Percentiles rank a stretch among this genome's conserved stretches.
Evolutionary conservation across 768 basidiomycete species (phyloP).

Genomic region (Amanita rubescens): DNA sequence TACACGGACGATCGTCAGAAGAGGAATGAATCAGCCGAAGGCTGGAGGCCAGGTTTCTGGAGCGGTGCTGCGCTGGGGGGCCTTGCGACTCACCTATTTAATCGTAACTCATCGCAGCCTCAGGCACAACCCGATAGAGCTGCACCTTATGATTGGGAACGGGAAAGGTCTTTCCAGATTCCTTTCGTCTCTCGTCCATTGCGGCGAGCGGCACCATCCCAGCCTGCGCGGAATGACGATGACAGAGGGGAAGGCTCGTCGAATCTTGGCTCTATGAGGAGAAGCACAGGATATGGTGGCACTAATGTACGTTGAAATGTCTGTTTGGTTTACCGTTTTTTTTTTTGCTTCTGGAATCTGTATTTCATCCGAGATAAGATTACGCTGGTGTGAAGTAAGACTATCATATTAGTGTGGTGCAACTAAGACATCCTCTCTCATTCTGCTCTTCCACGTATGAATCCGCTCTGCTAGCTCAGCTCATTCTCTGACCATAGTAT

Average conservation of each 20-base stretch:
- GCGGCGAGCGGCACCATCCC: slow-evolving; percentile 15
- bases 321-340: no score
- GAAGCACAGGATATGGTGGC: slow-evolving; percentile 76
- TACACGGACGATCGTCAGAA: slow-evolving; percentile 41
- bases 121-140: slow-evolving; percentile 16
- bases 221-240: slow-evolving; percentile 26
- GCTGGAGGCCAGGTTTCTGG: slow-evolving; percentile 77
- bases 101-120: slow-evolving; percentile 11
- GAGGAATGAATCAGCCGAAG: slow-evolving; percentile 16
- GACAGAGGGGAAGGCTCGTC: slow-evolving; percentile 68
- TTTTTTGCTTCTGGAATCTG: no score
- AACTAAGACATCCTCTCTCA: no score
- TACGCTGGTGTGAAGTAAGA: no score
- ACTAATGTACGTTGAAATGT: slow-evolving; percentile 64
- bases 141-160: slow-evolving; percentile 55
- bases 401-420: no score
- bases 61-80: slow-evolving; percentile 74
- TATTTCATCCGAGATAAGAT: no score
- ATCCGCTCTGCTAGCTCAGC: no score
- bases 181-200: slow-evolving; percentile 12
- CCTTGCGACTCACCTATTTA: slow-evolving; percentile 49
- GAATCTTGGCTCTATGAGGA: slow-evolving; percentile 61
- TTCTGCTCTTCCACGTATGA: no score
- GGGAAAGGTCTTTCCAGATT: slow-evolving; percentile 13
- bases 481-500: no score